phyloP scores from a whole-genome alignment of 371 early-diverging fungal species.

The Mortierella sp. region DNA sequence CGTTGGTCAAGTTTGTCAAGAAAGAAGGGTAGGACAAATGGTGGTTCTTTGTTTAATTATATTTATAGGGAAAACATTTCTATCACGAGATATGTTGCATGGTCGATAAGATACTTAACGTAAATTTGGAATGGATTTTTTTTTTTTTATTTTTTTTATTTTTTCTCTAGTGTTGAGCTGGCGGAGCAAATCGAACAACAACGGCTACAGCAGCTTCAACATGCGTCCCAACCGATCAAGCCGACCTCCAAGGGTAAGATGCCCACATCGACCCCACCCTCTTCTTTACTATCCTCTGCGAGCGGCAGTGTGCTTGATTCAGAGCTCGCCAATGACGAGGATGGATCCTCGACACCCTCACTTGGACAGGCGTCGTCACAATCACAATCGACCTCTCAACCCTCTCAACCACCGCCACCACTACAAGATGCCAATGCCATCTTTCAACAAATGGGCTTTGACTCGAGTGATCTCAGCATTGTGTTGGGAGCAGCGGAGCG shows the following conservation, averaged over 20 bases:
- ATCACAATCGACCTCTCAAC: background rate
- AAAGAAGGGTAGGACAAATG: constrained; percentile 59
- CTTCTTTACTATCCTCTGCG: no score
- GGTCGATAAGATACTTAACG: background rate
- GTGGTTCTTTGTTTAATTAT: background rate
- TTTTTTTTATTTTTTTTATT: constrained; percentile 1
- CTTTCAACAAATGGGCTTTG: constrained; percentile 40
- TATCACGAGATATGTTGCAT: no score
- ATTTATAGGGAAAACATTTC: no score
- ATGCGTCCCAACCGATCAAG: no score
- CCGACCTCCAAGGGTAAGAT: background rate
- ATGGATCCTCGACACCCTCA: background rate
- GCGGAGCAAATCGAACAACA: constrained; percentile 37
- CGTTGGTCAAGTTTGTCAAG: constrained; percentile 62
- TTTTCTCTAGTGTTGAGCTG: constrained; percentile 23
- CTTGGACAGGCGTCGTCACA: background rate
- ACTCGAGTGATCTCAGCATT: constrained; percentile 60
- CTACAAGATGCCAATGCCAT: constrained; percentile 21
- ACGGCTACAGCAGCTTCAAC: background rate
- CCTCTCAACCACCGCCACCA: background rate
- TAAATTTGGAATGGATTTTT: no score
- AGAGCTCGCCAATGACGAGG: constrained; percentile 14
- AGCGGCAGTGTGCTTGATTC: constrained; percentile 1
- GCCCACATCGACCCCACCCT: background rate
- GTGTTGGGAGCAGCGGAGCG: constrained; percentile 68